Base-by-base conservation (phyloP, 495 filamentous ascomycete species). In the Aspergillus kassunensis region DNA sequence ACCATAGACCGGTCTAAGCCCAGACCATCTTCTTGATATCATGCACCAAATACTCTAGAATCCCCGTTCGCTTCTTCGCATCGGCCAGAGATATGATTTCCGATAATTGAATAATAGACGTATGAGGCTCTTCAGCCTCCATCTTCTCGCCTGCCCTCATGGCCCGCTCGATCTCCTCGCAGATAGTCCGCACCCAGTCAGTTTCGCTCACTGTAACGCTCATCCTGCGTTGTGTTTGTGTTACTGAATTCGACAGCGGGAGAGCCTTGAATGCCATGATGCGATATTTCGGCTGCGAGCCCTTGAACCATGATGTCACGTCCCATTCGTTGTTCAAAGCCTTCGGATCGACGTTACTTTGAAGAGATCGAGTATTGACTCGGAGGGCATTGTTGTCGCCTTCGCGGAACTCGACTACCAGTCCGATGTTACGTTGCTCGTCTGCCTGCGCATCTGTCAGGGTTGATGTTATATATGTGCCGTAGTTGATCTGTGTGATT, bases 1-100 rank as follows among this genome's bases (percentile, higher is more conserved):
- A n/a, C n/a, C n/a, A n/a, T n/a, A n/a, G n/a, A n/a, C 24, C 24
- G 9, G 24, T n/a, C 46, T 54, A 93, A 50, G 87, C 88, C 91
- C 91, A 97, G 20, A 97, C 88, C 66, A 96, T 67, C 76, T 88
- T 91, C 80, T 92, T 96, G 44, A 97, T 73, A 51, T 83, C 84
- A 74, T 96, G 87, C 9, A 88, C 87, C 61, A 91, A 65, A 64
- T 89, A 82, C 73, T 98, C 91, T 36, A 98, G 63, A 61, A 91
- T 74, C 6, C 90, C 88, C 3, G 92, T 97, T 49, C 85, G 89
- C 72, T 81, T 89, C 81, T 80, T 90, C 53, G 93, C 93, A 63
- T 96, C 90, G 3, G 78, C 80, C 54, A 93, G 60, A 5, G 82
- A 83, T 29, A 97, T 89, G 39, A 97, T 86, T 65, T 95, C 88